Evolutionary conservation across 257 asterid species (phyloP).

Genomic region (Asclepias syriaca): DNA sequence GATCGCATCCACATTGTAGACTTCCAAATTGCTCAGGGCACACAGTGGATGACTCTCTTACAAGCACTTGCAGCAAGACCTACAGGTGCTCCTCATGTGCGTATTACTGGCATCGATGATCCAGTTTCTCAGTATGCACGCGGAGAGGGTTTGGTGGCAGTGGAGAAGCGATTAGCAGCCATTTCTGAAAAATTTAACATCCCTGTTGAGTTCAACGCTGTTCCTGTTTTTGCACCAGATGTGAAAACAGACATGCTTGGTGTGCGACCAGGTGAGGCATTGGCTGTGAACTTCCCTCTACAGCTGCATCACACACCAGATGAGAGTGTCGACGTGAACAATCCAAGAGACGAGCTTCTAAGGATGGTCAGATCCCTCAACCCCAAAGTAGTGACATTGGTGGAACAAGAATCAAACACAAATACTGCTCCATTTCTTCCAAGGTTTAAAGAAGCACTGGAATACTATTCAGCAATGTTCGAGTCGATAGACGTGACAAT

Average conservation of each 20-base stretch:
- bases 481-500: slow-evolving; percentile 76
- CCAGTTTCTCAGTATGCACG: slow-evolving; percentile 79
- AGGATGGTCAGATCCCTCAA: slow-evolving; percentile 66
- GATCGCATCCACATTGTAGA: slow-evolving; percentile 80
- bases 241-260: slow-evolving; percentile 63
- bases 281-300: slow-evolving; percentile 80
- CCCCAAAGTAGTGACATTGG: slow-evolving; percentile 74
- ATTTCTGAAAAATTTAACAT: slow-evolving; percentile 66
- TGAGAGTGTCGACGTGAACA: slow-evolving; percentile 79
- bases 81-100: slow-evolving; percentile 79
- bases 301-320: slow-evolving; percentile 93
- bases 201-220: slow-evolving; percentile 67
- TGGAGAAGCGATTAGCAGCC: slow-evolving; percentile 48
- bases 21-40: slow-evolving; percentile 89
- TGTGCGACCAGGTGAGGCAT: slow-evolving; percentile 68
- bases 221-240: slow-evolving; percentile 70
- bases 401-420: slow-evolving; percentile 92
- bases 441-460: slow-evolving; percentile 63
- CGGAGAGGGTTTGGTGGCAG: slow-evolving; percentile 57
- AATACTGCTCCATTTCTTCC: slow-evolving; percentile 77
- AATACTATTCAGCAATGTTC: slow-evolving; percentile 72
- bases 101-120: slow-evolving; percentile 90
- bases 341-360: slow-evolving; percentile 79
- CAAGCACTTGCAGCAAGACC: slow-evolving; percentile 94
- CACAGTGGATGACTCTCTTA: slow-evolving; percentile 87